Evolutionary conservation across 2,329 filamentous ascomycete species (phyloP).

Genomic region (Nakataea oryzae): DNA sequence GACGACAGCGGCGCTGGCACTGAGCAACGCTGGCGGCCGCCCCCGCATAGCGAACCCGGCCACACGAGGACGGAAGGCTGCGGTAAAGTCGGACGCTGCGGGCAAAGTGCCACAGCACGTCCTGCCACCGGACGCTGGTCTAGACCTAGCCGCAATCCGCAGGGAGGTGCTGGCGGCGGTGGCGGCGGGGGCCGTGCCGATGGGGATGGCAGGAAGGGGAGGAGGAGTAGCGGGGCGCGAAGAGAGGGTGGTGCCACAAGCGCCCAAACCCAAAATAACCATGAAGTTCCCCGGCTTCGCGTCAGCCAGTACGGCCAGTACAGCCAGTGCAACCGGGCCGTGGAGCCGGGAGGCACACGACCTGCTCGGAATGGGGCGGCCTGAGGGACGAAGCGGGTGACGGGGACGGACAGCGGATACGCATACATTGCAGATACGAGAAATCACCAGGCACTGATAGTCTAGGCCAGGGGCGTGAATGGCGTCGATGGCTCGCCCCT

Average conservation of each 20-base stretch:
- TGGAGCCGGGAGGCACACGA: conserved; percentile 63
- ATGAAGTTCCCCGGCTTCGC: conserved; percentile 28
- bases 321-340: no score
- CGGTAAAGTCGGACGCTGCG: conserved; percentile 37
- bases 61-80: conserved; percentile 41
- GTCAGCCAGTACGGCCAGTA: conserved; percentile 31
- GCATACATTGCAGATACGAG: no score
- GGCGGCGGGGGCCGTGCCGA: not conserved
- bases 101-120: conserved; percentile 33
- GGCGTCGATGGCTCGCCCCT: not conserved
- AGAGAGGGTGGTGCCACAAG: conserved; percentile 5
- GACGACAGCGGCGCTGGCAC: not conserved
- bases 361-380: conserved; percentile 50
- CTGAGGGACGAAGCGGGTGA: conserved; percentile 18
- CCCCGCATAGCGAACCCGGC: conserved; percentile 32
- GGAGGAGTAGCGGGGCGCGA: not conserved
- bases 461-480: not conserved
- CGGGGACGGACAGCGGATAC: not conserved
- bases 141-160: not conserved
- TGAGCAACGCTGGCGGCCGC: not conserved
- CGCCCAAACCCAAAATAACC: conserved; percentile 15
- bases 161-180: not conserved
- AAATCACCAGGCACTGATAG: no score
- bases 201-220: not conserved
- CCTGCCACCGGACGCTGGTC: conserved; percentile 21